Base-by-base conservation (phyloP, 2,329 filamentous ascomycete genomes). In the Trichoderma cornu-damae region DNA sequence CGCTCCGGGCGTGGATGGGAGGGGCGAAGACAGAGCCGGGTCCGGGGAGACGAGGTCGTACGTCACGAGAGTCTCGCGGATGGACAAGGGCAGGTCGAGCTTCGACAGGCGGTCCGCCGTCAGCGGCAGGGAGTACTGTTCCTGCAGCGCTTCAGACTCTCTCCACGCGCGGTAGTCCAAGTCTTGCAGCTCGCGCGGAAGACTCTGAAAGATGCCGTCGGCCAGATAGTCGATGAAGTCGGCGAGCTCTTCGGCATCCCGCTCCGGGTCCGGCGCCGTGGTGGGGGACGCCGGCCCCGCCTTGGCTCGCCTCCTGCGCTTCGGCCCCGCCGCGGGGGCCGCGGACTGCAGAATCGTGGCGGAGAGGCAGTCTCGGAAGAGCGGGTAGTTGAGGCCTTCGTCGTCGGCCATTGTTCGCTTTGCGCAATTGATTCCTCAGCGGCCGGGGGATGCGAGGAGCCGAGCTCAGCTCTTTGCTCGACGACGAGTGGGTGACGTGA, bases 181-280 rank as follows among this genome's bases (percentile, higher is more conserved):
- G 1, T 75, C 77, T 62, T 83, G 80, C 0, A 94, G 75, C 16
- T 80, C 75, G 0, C 66, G 20, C 0, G 89, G 88, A 1, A 95
- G 78, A 34, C 73, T 76, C 4, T 77, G 72, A 70, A 93, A 95
- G 53, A 86, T 82, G 67, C 88, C 81, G 47, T 75, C 72, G 22
- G 89, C 84, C 28, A 94, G 79, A 70, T 92, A 94, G 75, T 92
- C 85, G 54, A 89, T 84, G 71, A 95, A 95, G 1, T 95, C 90
- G 24, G 83, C 82, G 20, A 94, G 73, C 55, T 92, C 89, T 63
- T 87, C 86, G 4, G 81, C 82, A 63, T 82, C 67, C 28, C 44
- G 59, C n/a, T 60, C 59, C 22, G 50, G 60, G 43, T 59, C 54
- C 43, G 44, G 44, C 57, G 56, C 57, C 55, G 55, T 7, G 32